phyloP scores from a whole-genome alignment of 345 rosid genomes.

The Melaleuca quinquenervia region DNA sequence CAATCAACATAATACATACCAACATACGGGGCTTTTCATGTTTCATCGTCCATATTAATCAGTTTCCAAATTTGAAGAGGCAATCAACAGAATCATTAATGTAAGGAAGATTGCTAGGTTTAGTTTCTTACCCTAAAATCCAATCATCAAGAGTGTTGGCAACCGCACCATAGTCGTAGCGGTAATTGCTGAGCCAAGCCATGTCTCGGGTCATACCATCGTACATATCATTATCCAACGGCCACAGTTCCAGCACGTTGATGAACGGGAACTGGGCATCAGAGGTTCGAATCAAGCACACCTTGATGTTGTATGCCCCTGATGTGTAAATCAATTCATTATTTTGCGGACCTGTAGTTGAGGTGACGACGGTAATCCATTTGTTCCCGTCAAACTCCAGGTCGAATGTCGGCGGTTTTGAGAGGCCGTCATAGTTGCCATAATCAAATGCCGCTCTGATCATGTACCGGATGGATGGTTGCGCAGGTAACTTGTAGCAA shows the following conservation, averaged over 20 bases:
- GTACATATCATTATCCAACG: neutral
- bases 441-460: slow-evolving; percentile 14
- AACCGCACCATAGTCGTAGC: neutral
- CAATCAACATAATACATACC: neutral
- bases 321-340: neutral
- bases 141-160: neutral
- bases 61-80: neutral
- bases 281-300: neutral
- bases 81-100: neutral
- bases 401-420: slow-evolving; percentile 5
- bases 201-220: neutral
- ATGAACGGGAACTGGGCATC: neutral
- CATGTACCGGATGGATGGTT: neutral
- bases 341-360: neutral
- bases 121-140: neutral
- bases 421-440: slow-evolving; percentile 8
- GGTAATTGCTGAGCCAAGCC: neutral
- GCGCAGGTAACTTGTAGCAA: slow-evolving; percentile 5
- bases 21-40: neutral
- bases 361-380: slow-evolving; percentile 9
- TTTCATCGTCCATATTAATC: neutral
- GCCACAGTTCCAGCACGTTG: neutral
- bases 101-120: neutral
- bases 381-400: neutral
- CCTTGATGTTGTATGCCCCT: neutral